Evolutionary conservation across 495 filamentous ascomycete genomes (phyloP), one percentile per base, ranked within the genome.

Genomic region (Antarctomyces pellizariae): DNA sequence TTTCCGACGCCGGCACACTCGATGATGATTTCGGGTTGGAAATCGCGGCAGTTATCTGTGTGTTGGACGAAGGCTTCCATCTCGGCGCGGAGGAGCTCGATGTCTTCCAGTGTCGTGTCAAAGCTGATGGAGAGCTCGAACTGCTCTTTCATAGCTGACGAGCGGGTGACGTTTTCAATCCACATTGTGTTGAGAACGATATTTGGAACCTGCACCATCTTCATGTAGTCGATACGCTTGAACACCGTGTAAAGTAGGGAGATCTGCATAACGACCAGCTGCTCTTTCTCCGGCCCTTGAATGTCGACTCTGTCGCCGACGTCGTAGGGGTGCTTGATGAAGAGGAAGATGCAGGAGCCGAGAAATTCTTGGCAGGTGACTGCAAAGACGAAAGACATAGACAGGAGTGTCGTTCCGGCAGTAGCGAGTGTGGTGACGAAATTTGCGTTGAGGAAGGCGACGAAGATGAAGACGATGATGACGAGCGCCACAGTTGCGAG

Each of bases 301-400:
- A 97, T 71, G 39, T 93, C 80, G 18, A 95, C 74, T 12, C 86
- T 76, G 43, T 97, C 86, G 21, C 86, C 79, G 13, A 93, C 78
- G 45, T 97, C 86, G 30, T 58, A 63, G 9, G 58, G 82, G 39
- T 92, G 86, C 51, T 97, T 97, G 59, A 93, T 77, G 43, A 97
- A 95, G 4, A 97, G 57, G 55, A 97, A 97, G 46, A 97, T 89
- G 53, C 84, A 93, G 10, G 78, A 89, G 24, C 82, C 84, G 7
- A 95, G 61, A 28, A 97, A 70, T 49, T 97, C 86, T 48, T 95
- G 84, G 0, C 74, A 70, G 3, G 82, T 95, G 34, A 68, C 67
- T 10, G 80, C 66, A 44, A 97, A 95, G 32, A 93, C 71, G 51
- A 95, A 97, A 26, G 82, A 91, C 24, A 93, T 50, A 3, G 83